phyloP scores from a whole-genome alignment of 805 yeast species.

The Osmozyma mogii region DNA sequence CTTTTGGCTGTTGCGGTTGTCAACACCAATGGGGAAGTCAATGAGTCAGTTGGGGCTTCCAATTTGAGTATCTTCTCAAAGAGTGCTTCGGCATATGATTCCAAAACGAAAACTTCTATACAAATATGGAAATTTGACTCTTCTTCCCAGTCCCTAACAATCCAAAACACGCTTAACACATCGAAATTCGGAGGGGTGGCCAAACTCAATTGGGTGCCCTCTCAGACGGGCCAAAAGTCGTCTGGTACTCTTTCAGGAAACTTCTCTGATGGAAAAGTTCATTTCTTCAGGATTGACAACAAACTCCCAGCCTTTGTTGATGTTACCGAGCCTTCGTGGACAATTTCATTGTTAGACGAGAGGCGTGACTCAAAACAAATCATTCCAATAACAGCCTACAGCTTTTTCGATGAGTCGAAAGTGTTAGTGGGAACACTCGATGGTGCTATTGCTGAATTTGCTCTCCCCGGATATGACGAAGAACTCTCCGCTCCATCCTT shows the following conservation, averaged over 20 bases:
- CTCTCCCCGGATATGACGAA: slow-evolving; percentile 23
- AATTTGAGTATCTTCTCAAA: slow-evolving; percentile 25
- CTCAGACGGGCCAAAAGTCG: slow-evolving; percentile 17
- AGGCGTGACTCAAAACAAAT: slow-evolving; percentile 2
- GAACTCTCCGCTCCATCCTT: slow-evolving; percentile 25
- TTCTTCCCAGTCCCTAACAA: slow-evolving; percentile 15
- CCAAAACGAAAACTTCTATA: slow-evolving; percentile 27
- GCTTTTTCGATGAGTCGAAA: slow-evolving; percentile 34
- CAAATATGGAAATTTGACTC: slow-evolving; percentile 35
- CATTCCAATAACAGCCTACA: slow-evolving; percentile 37
- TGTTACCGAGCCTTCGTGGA: slow-evolving; percentile 17
- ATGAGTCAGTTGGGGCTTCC: slow-evolving; percentile 15
- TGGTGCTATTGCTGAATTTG: slow-evolving; percentile 55
- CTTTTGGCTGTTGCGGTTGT: slow-evolving; percentile 47
- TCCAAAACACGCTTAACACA: slow-evolving; percentile 23
- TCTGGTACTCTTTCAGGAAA: slow-evolving; percentile 43
- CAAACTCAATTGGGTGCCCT: slow-evolving; percentile 33
- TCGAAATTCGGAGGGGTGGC: slow-evolving; percentile 38
- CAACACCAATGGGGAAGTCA: slow-evolving; percentile 18
- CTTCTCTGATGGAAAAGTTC: slow-evolving; percentile 52
- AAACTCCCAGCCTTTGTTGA: slow-evolving; percentile 10
- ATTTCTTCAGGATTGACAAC: slow-evolving; percentile 35
- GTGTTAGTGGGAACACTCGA: slow-evolving; percentile 51
- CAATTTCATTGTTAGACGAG: slow-evolving; percentile 8
- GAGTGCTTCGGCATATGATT: slow-evolving; percentile 2